Evolutionary conservation across 2,329 filamentous ascomycete species (phyloP), one percentile per base, ranked within the genome.

Genomic region (Aspergillus sergii): DNA sequence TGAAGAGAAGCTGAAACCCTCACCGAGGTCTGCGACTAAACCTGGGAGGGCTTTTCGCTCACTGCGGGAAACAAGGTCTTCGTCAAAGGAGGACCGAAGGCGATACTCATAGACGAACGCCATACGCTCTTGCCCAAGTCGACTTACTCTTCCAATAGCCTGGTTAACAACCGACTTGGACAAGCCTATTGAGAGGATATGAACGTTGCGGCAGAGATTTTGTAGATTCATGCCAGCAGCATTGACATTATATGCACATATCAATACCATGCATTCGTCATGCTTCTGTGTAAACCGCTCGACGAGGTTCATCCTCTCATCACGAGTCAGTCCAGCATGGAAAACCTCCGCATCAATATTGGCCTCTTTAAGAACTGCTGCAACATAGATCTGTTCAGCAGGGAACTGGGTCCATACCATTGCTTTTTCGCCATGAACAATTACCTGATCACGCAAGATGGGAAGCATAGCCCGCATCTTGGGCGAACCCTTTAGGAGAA

Each of bases 391-490:
- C 30, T 53, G 50, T 11, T 53, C 50, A 34, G 50, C 50, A 5
- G 50, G 50, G 19, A 53, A 53, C 14, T 32, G 26, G 11, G 50
- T 34, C 50, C 50, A 53, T 14, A 53, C 28, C 7, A 53, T 34
- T 34, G 50, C 50, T 14, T 53, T 53, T 34, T 53, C 50, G 16
- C 50, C 28, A n/a, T 53, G 50, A n/a, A 32, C 50, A 23, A 48
- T 48, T 16, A 53, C 50, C 26, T 53, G 50, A n/a, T 53, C 26
- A 32, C 50, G 14, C 16, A 53, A 19, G 16, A 53, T 9, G 50
- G 50, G 50, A 16, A 53, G 50, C 50, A 53, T 53, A n/a, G 50
- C 30, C 19, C 50, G 32, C 48, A 51, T 51, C 10, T 51, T 51
- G 14, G 48, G 48, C 14, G 48, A 51, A 2, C 48, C 48, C 28